A percentile compares a stretch with the other conserved stretches of the same genome.
phyloP scores from a whole-genome alignment of 768 basidiomycete species.

The Hysterangium stoloniferum region DNA sequence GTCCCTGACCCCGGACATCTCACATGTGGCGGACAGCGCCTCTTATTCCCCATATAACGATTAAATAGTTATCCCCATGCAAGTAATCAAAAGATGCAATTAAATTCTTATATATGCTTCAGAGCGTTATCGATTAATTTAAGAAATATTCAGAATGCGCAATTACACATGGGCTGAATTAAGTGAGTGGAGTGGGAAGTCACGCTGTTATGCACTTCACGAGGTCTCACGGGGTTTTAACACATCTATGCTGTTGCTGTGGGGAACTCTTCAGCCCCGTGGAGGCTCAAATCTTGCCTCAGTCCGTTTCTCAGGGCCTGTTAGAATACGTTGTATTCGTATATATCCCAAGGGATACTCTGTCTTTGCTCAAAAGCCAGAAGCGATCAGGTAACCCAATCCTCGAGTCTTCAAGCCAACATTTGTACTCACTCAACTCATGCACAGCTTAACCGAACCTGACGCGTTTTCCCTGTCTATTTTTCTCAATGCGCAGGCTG shows the following conservation, averaged over 20 bases:
- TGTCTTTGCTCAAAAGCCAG: slow-evolving; percentile 54
- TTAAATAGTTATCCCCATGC: not conserved
- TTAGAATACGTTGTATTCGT: slow-evolving; percentile 58
- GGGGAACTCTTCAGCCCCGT: slow-evolving; percentile 55
- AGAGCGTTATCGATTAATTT: too few species aligned
- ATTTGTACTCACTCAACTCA: slow-evolving; percentile 11
- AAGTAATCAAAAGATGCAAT: too few species aligned
- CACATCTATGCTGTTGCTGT: slow-evolving; percentile 55
- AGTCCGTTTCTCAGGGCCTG: slow-evolving; percentile 59
- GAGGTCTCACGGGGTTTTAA: too few species aligned
- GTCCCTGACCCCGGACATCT: too few species aligned
- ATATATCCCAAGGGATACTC: slow-evolving; percentile 60
- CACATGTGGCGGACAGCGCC: not conserved
- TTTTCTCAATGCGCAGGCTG: slow-evolving; percentile 64
- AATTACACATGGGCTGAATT: too few species aligned
- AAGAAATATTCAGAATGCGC: too few species aligned
- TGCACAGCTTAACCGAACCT: slow-evolving; percentile 56
- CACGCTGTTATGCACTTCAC: too few species aligned
- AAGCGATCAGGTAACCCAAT: slow-evolving; percentile 51
- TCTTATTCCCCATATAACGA: not conserved
- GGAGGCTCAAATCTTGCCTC: slow-evolving; percentile 55
- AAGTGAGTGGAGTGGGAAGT: too few species aligned
- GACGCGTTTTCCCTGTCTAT: slow-evolving; percentile 66
- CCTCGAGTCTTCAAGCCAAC: not conserved
- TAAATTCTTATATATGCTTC: too few species aligned